Evolutionary conservation across 2,329 filamentous ascomycete genomes (phyloP), one percentile per base, ranked within the genome.

Genomic region (Nigrospora osmanthi): DNA sequence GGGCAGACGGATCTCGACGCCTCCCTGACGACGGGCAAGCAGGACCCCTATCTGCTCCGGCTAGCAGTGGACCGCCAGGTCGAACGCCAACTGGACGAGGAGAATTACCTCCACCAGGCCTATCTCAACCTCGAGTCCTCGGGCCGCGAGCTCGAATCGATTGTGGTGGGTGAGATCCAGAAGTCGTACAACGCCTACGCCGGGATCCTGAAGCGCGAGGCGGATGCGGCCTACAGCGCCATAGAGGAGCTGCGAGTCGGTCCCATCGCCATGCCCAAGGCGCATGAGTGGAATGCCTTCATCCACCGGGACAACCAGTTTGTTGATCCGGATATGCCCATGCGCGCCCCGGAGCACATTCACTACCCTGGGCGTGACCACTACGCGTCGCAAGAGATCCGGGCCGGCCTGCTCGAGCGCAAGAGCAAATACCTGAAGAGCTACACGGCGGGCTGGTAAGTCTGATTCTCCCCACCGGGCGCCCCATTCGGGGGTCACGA

Each of bases 351-450:
- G 16, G 81, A 94, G 57, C 85, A 87, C 50, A 94, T 98, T 53
- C 80, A 87, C 48, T 98, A 97, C 61, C 90, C 90, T 15, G 93
- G 93, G 36, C 89, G 88, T 60, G 80, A 95, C 56, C 87, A 95
- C 63, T 82, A 87, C 49, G 81, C 87, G 43, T 65, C 88, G 74
- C 61, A 87, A 49, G 91, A 97, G 64, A 87, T 98, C 43, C 78
- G 90, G 49, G 88, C 89, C 16, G 93, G 93, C 3, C 82, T 96
- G 66, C 72, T 98, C 33, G 93, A 98, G 71, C 85, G 93, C 54
- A 97, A 97, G 81, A 95, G 89, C 77, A 98, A 97, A 62, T 98
- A 97, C 59, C 71, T 98, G 49, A 97, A 96, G 72, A 96, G 90
- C 63, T 96, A 96, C 64, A 93, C 90, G 9, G 87, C 89, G 23